Evolutionary conservation across 164 flowering plant species (phyloP), one percentile per base, ranked within the genome.

Genomic region (Brasenia schreberi): DNA sequence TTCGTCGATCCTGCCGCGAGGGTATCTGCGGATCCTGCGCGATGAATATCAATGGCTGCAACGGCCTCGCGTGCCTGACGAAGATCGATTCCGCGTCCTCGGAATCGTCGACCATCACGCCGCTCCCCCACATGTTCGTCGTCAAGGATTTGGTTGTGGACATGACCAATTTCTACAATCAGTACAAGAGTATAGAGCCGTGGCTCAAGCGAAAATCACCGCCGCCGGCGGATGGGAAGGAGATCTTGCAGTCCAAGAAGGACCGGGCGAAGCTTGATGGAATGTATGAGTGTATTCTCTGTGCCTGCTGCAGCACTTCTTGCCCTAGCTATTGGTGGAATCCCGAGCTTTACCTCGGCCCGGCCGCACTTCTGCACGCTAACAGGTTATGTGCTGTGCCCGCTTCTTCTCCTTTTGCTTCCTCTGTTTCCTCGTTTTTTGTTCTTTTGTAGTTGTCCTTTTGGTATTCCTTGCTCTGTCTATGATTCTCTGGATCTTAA

Each of bases 271-370:
- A 95, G 85, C 83, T 91, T 5, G 97, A 92, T 68, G 99, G 99
- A 74, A 89, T 95, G 97, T 92, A 92, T 67, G 99, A 95, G 83
- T 95, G 99, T 70, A 95, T 95, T 39, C 73, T 95, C 16, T 95
- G 99, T 61, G 94, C 99, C 64, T 95, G 99, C 73, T 92, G 99
- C 61, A 88, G 92, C 75, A 91, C 97, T 0, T 88, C 96, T 0
- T 94, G 97, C 76, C 99, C 97, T 42, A 91, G 97, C 66, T 94
- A 94, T 70, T 94, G 99, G 99, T 94, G 99, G 99, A 94, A 91
- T 67, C 92, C 99, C 5, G 99, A 94, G 72, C 72, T 86, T 16
- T 94, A 89, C 70, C 82, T 95, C n/a, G 97, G 99, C 11, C 97
- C 99, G 0, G 97, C 99, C n/a, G 96, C 99, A 4, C 78, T 95